Conservation (phyloP, 352 stramenopile species). For the Pythium myriotylum region DNA sequence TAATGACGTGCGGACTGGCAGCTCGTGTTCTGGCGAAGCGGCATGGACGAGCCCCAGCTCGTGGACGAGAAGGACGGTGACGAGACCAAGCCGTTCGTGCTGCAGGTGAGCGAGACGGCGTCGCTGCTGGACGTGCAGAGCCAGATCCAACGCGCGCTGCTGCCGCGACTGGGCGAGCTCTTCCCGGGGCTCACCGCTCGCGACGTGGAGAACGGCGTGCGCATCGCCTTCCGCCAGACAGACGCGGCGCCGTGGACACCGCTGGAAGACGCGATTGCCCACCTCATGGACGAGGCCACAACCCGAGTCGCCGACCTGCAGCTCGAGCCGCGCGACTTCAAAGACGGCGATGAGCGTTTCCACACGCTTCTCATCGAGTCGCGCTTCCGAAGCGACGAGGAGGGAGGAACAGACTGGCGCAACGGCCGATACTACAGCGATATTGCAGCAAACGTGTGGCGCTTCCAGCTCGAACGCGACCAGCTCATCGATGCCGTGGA, state of each 20-base stretch:
- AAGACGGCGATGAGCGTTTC: slow-evolving; percentile 55
- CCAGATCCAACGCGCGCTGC: slow-evolving; percentile 44
- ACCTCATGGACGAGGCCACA: slow-evolving; percentile 14
- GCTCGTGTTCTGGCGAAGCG: slow-evolving; percentile 45
- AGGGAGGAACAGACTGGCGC: slow-evolving; percentile 40
- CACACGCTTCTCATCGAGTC: slow-evolving; percentile 69
- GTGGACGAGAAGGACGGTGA: slow-evolving; percentile 37
- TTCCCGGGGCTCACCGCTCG: slow-evolving; percentile 40
- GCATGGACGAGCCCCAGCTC: slow-evolving; percentile 31
- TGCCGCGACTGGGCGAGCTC: slow-evolving; percentile 34
- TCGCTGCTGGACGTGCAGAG: slow-evolving; percentile 46
- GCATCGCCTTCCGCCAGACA: slow-evolving; percentile 51
- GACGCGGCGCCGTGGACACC: slow-evolving; percentile 46
- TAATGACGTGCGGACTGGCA: slow-evolving; percentile 14
- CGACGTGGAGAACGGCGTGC: slow-evolving; percentile 37
- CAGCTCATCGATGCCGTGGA: slow-evolving; percentile 79
- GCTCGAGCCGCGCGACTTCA: slow-evolving; percentile 58
- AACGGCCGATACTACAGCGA: slow-evolving; percentile 65
- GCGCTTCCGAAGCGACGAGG: background rate
- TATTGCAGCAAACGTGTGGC: slow-evolving; percentile 61
- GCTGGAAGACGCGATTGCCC: slow-evolving; percentile 32
- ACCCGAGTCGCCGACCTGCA: slow-evolving; percentile 48
- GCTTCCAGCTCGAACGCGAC: slow-evolving; percentile 48
- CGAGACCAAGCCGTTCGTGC: slow-evolving; percentile 36
- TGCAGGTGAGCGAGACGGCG: slow-evolving; percentile 42